Evolutionary conservation across 306 rosid species (phyloP), one percentile per base, ranked within the genome.

Genomic region (Trichosanthes truncata): DNA sequence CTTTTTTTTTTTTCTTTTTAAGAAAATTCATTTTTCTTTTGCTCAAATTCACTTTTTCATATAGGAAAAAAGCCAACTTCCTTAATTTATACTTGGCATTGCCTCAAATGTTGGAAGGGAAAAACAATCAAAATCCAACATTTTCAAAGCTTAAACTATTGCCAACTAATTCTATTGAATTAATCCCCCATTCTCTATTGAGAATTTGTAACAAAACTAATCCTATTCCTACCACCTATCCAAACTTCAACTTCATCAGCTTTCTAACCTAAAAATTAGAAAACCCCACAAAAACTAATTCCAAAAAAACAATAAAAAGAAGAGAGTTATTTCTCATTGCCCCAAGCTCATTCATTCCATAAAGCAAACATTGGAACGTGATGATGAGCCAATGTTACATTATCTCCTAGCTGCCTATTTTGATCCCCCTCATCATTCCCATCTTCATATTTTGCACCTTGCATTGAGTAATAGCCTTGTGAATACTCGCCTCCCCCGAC

Each of bases 351-450:
- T 68, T 89, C 96, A 75, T 89, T 91, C 97, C 97, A 93, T 78
- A 95, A 78, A 43, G 97, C 96, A 88, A 95, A 95, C 91, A 90
- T 81, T 0, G 97, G 93, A 77, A 83, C 92, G 77, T 87, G 90
- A 79, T 86, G 92, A 84, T 89, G 93, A 87, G 82, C 96, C 86
- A 93, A 71, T 38, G 87, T 92, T 74, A 86, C 80, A 81, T 59
- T 88, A 80, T 78, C 88, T 38, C 89, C 93, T 55, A 86, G 57
- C 82, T 63, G 48, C 78, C 90, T 79, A 80, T 80, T 65, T 52
- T 83, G 82, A 18, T 90, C 93, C 74, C 74, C 76, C 31, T 84
- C 94, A 71, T 77, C 88, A 85, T 78, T 87, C 35, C 88, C 90
- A 77, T 85, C 88, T 75, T 88, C 92, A 85, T 71, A 92, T 76